Base-by-base conservation (phyloP, 2,329 filamentous ascomycete species). In the Emergomyces africanus region DNA sequence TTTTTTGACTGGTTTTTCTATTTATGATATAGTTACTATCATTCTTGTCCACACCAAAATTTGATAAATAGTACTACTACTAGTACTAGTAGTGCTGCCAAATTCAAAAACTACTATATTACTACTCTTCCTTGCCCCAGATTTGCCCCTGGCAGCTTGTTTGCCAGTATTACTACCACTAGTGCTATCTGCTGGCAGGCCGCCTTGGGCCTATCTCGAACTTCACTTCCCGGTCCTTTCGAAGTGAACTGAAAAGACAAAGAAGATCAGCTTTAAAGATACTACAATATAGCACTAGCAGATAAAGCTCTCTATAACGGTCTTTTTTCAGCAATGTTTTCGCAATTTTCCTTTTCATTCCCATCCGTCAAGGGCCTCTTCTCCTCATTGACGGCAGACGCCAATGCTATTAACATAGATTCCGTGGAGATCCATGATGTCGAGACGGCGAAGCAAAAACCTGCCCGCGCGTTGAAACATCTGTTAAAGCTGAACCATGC, bases 401-500 rank as follows among this genome's bases (percentile, higher is more conserved):
- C 35, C 18, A 41, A 39, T 44, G 57, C 65, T 3, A 69, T 78
- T 62, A 70, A 78, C 51, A 65, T 96, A 6, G 79, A 87, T 9
- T 78, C 87, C 0, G 85, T 92, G 59, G 78, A 88, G 63, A 79
- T 89, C 60, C 84, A 95, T 73, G 83, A 88, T 71, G 81, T 96
- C 66, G 92, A 97, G 75, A 87, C 86, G 5, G 80, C 84, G 54
- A 81, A 85, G 9, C 90, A 95, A 69, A 92, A 89, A 71, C 80
- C 88, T 59, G 84, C 87, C 20, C 81, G 92, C 62, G 89, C 89
- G 23, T 79, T 99, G 62, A 96, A 95, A 76, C 90, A 97, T 74
- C 78, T 99, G 15, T 73, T 99, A 61, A 89, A 88, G 72, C 86
- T 91, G 57, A 97, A 97, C 71, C 94, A 99, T 75, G 86, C 86